Percentiles rank a stretch among this genome's conserved stretches.
Conservation (phyloP, 2,329 filamentous ascomycete genomes). For the Pseudogymnoascus sp. region DNA sequence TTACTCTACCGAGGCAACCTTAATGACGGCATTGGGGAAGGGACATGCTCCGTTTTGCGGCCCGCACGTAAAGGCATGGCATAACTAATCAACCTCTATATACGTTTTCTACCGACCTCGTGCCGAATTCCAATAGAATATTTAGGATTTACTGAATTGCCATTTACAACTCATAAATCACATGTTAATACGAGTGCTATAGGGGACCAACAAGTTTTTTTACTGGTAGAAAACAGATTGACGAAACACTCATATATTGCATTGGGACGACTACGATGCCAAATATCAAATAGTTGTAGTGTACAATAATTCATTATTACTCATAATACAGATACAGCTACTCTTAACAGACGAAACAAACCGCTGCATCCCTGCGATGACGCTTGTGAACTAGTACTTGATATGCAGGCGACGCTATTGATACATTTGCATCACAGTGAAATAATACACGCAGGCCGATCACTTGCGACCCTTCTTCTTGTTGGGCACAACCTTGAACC, state of each 20-base stretch:
- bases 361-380: background rate
- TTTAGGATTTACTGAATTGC: background rate
- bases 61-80: background rate
- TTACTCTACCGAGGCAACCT: background rate
- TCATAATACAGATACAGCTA: conserved; percentile 8
- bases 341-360: conserved; percentile 5
- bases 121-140: background rate
- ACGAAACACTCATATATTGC: background rate
- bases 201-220: background rate
- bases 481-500: conserved; percentile 83
- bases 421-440: conserved; percentile 7
- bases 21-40: background rate
- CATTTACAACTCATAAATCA: background rate
- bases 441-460: conserved; percentile 11
- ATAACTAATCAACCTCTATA: background rate
- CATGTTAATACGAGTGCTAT: background rate
- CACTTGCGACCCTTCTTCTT: conserved; percentile 88
- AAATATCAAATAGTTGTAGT: background rate
- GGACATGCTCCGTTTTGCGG: background rate
- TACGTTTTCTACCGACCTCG: background rate
- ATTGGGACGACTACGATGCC: background rate
- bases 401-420: conserved; percentile 5
- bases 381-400: background rate
- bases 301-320: conserved; percentile 4
- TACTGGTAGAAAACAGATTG: background rate